These are phyloP conservation scores for Vanderwaltozyma tropicalis DNA, from an alignment of 805 yeast species.

Conservation along the genomic window DNA sequence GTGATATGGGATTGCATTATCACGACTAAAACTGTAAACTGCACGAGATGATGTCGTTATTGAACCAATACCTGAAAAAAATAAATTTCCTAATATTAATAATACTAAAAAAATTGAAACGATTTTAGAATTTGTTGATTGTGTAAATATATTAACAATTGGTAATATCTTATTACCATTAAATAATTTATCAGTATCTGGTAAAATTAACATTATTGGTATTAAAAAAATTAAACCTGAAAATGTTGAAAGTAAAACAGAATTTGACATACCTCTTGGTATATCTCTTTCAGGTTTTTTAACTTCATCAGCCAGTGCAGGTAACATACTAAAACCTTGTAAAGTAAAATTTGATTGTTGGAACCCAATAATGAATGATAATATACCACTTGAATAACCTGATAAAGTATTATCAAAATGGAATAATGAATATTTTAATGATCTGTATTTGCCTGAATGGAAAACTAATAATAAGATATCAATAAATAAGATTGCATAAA, in stretches of 20 bases:
- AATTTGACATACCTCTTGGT: constrained; percentile 59
- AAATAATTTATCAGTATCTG: constrained; percentile 47
- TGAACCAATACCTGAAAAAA: constrained; percentile 72
- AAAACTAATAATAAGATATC: constrained; percentile 50
- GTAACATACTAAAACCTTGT: constrained; percentile 75
- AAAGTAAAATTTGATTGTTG: constrained; percentile 71
- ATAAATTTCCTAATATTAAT: constrained; percentile 54
- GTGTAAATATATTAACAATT: constrained; percentile 62
- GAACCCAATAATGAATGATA: constrained; percentile 68
- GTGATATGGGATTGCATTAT: constrained; percentile 64
- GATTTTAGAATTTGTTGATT: constrained; percentile 56
- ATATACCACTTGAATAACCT: constrained; percentile 55
- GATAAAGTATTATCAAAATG: constrained; percentile 61
- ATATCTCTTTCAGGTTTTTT: constrained; percentile 62
- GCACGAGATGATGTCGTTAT: constrained; percentile 73
- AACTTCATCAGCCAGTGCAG: constrained; percentile 77
- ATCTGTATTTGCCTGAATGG: constrained; percentile 46
- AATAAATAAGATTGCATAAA: constrained; percentile 57
- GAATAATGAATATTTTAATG: constrained; percentile 48
- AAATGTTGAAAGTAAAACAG: constrained; percentile 54
- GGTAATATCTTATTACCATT: constrained; percentile 55
- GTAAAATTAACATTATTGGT: constrained; percentile 62
- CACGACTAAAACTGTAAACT: constrained; percentile 76
- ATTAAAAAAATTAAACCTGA: constrained; percentile 64
- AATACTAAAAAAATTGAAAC: constrained; percentile 61